Conservation (phyloP, 805 yeast genomes). For the Lachancea mirantina region DNA sequence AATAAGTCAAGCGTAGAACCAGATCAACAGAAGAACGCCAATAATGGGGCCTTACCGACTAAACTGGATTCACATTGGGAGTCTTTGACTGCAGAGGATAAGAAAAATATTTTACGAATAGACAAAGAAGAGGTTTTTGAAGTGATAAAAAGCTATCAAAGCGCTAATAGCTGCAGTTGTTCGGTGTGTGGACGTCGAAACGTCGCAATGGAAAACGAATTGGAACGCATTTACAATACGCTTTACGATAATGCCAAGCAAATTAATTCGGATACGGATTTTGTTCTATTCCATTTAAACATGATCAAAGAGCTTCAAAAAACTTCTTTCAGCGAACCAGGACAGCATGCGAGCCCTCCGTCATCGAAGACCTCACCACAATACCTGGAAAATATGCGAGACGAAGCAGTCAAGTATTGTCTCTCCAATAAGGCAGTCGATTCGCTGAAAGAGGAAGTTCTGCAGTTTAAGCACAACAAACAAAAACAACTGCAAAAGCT, state of each 20-base stretch:
- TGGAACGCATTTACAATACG: constrained; percentile 64
- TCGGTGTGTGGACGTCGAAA: constrained; percentile 71
- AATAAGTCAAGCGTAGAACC: constrained; percentile 5
- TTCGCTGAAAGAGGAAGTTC: constrained; percentile 27
- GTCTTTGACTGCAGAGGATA: constrained; percentile 50
- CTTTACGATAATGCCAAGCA: constrained; percentile 48
- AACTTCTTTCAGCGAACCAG: constrained; percentile 3
- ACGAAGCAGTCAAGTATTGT: constrained; percentile 20
- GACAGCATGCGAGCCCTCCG: not conserved
- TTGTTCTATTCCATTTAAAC: constrained; percentile 28
- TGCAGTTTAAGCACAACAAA: constrained; percentile 28
- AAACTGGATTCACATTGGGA: constrained; percentile 50
- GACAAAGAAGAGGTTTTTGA: constrained; percentile 64
- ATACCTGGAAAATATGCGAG: constrained; percentile 15
- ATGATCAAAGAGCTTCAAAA: constrained; percentile 30
- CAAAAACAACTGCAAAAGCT: constrained; percentile 14
- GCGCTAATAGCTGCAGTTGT: constrained; percentile 52
- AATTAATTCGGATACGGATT: constrained; percentile 27
- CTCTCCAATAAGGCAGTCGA: constrained; percentile 21
- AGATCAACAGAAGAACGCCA: not conserved
- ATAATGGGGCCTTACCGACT: constrained; percentile 11
- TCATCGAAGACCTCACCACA: constrained; percentile 6
- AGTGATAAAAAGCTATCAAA: constrained; percentile 54
- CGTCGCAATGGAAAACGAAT: constrained; percentile 63
- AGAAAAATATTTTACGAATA: constrained; percentile 53